Conservation (phyloP, 2,329 filamentous ascomycete species). For the Ophiostoma australiae region DNA sequence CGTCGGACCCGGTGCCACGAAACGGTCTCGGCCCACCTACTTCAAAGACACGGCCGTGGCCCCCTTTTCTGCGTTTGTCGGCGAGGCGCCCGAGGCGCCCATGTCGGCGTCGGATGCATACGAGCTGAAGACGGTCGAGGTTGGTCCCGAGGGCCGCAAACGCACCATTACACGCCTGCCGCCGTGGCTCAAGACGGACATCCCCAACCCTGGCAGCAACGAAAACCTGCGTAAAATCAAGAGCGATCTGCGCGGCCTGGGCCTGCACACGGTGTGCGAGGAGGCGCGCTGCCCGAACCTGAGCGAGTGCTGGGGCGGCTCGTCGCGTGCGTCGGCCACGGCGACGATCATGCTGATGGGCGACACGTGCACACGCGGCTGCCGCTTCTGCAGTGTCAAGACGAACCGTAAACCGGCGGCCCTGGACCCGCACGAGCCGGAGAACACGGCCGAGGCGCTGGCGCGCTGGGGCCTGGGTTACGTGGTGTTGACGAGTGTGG, state of each 20-base stretch:
- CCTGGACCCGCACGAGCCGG: conserved; percentile 90
- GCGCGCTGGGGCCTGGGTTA: conserved; percentile 92
- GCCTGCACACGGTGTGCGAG: conserved; percentile 93
- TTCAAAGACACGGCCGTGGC: conserved; percentile 57
- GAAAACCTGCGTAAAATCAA: conserved; percentile 92
- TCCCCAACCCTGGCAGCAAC: conserved; percentile 64
- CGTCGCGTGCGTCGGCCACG: conserved; percentile 80
- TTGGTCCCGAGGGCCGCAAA: conserved; percentile 59
- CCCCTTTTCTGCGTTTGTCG: conserved; percentile 55
- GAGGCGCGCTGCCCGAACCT: conserved; percentile 97
- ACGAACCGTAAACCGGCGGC: conserved; percentile 70
- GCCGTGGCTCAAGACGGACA: conserved; percentile 92
- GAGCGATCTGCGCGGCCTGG: conserved; percentile 81
- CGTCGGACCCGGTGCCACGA: conserved; percentile 23
- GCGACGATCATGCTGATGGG: conserved; percentile 99
- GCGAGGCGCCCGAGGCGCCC: conserved; percentile 37
- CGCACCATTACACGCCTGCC: conserved; percentile 70
- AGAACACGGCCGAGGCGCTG: conserved; percentile 92
- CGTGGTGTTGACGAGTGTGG: conserved; percentile 88
- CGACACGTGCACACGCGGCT: conserved; percentile 93
- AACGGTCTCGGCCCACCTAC: conserved; percentile 44
- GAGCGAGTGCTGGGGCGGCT: conserved; percentile 94
- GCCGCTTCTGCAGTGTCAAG: conserved; percentile 96
- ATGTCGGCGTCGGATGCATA: conserved; percentile 53
- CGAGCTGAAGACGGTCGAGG: conserved; percentile 57